Conservation (phyloP, 441 rosid species). For the Theobroma grandiflorum region DNA sequence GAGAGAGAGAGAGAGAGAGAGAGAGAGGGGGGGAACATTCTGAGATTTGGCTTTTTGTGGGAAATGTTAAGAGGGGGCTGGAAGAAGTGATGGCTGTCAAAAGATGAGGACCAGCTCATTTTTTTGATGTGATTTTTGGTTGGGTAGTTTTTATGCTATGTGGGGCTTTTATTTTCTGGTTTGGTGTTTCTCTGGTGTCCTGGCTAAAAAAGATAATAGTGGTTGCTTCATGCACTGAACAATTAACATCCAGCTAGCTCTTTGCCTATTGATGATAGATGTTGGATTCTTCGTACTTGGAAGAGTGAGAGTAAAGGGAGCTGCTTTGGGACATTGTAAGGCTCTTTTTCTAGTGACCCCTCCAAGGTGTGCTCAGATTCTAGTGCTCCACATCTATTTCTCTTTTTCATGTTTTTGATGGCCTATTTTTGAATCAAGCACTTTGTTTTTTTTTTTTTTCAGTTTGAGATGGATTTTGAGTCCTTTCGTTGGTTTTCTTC, state of each 20-base stretch:
- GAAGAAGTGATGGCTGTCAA: slow-evolving; percentile 58
- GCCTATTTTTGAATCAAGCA: not conserved
- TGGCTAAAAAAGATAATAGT: slow-evolving; percentile 8
- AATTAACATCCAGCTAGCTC: slow-evolving; percentile 23
- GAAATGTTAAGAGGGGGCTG: slow-evolving; percentile 22
- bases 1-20: slow-evolving; percentile 37
- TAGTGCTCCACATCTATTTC: not conserved
- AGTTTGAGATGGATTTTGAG: slow-evolving; percentile 24
- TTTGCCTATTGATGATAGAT: slow-evolving; percentile 30
- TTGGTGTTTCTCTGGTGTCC: slow-evolving; percentile 35
- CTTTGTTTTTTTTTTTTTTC: not conserved
- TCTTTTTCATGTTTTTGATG: slow-evolving; percentile 3
- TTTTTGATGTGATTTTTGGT: slow-evolving; percentile 51
- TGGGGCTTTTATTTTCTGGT: slow-evolving; percentile 37
- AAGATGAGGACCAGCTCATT: slow-evolving; percentile 69
- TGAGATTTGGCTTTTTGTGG: slow-evolving; percentile 69
- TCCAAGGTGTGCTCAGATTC: slow-evolving; percentile 31
- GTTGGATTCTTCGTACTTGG: slow-evolving; percentile 26
- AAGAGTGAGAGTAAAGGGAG: slow-evolving; percentile 20
- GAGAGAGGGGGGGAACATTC: slow-evolving; percentile 61
- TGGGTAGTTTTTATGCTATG: slow-evolving; percentile 47
- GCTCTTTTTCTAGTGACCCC: slow-evolving; percentile 21
- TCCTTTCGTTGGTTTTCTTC: not conserved
- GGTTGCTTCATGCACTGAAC: slow-evolving; percentile 32
- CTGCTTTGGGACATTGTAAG: slow-evolving; percentile 27